Evolutionary conservation across 306 rosid species (phyloP).

Genomic region (Alnus rubra): DNA sequence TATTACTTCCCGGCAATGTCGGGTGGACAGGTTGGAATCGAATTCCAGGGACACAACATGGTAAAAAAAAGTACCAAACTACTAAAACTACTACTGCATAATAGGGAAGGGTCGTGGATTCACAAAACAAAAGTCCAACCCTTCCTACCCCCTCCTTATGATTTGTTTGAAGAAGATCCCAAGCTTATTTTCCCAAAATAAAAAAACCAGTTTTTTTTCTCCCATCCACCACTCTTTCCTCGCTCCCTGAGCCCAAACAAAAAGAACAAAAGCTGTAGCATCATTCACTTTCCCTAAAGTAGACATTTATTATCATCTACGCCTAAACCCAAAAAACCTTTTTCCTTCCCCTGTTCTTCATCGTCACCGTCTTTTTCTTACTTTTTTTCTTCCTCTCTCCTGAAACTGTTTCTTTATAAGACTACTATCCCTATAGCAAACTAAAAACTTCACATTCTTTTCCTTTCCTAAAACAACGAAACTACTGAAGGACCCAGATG

Average conservation of each 20-base stretch:
- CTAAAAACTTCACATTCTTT: slow-evolving; percentile 23
- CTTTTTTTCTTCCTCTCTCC: not conserved
- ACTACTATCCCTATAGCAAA: slow-evolving; percentile 16
- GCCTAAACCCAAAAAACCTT: slow-evolving; percentile 25
- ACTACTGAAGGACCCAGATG: not conserved
- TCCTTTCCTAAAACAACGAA: not conserved
- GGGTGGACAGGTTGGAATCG: slow-evolving; percentile 18
- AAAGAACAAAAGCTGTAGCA: slow-evolving; percentile 9
- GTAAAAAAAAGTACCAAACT: too few species aligned
- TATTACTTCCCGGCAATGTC: slow-evolving; percentile 11
- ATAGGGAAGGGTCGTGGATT: not conserved
- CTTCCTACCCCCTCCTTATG: not conserved
- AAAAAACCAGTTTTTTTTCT: not conserved
- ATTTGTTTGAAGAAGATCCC: not conserved
- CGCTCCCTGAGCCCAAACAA: slow-evolving; percentile 8
- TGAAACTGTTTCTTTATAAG: not conserved
- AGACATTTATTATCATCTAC: slow-evolving; percentile 14
- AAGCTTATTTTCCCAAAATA: slow-evolving; percentile 4
- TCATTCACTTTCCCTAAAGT: not conserved
- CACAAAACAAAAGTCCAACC: slow-evolving; percentile 3
- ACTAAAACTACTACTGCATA: too few species aligned
- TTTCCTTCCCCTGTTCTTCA: not conserved
- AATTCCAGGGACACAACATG: slow-evolving; percentile 1
- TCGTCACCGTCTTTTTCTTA: not conserved
- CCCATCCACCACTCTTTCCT: slow-evolving; percentile 12